Base-by-base conservation (phyloP, 2,329 filamentous ascomycete genomes). In the Colletotrichum sp. region DNA sequence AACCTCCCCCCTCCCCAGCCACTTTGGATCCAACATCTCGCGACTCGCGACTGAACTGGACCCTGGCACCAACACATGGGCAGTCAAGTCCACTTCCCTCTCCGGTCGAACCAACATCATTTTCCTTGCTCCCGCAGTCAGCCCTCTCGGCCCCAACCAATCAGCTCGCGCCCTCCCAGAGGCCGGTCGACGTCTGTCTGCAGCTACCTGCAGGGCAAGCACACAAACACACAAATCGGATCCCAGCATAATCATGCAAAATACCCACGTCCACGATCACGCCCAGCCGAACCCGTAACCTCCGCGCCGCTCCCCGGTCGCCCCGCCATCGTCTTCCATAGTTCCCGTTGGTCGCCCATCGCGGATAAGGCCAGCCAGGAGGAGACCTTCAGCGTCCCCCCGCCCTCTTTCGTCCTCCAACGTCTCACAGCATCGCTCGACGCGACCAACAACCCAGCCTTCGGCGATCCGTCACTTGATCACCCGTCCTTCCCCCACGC, bases 181-280 rank as follows among this genome's bases (percentile, higher is more conserved):
- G 12, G 36, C 36, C 28, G 55, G 32, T 60, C 39, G 39, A 34
- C 69, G 59, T 75, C 21, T 63, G 15, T 30, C 30, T 75, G 63
- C 73, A 75, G 64, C 63, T 72, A 48, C 67, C 28, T 75, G 63
- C 72, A 72, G 72, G 72, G 69, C 69, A 67, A 71, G 10, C 59
- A 32, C 63, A 60, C 61, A 67, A 57, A 61, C 52, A 67, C 73
- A 67, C 73, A 67, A 72, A 75, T 67, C 55, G 39, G 63, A 63
- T 43, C 32, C 55, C 69, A n/a, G 43, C 55, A 75, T 67, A 55
- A 52, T 63, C 39, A 30, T 64, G n/a, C 63, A 64, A 72, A 67
- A 63, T 64, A 32, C 69, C 73, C 69, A 60, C 55, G 55, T 32
- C 67, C 32, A 21, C 52, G 67, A 60, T 60, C 24, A 39, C 34